Evolutionary conservation across 2,329 filamentous ascomycete species (phyloP), one percentile per base, ranked within the genome.

Genomic region (Phyllosticta ampelicida): DNA sequence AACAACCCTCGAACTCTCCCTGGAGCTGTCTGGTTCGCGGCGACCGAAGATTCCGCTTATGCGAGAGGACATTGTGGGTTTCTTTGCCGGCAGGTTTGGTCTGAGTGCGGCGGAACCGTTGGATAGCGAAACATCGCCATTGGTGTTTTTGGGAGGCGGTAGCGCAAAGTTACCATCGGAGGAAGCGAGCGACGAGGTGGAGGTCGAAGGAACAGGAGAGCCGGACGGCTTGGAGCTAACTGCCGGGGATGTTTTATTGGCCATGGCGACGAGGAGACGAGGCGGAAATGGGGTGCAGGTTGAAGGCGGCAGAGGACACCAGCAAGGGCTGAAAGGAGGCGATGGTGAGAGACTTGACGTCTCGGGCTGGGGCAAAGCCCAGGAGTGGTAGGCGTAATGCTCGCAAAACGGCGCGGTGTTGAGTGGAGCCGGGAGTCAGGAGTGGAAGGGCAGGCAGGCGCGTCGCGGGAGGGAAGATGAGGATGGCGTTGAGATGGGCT

Each of bases 21-120:
- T 66, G 23, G 59, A 58, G 58, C 64, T 64, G 49, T 70, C 70
- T 18, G 54, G 28, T 36, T 66, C 66, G 30, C 62, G 62, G 48
- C 64, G 61, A 21, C 60, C 61, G 60, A 74, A 70, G 65, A 74
- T 73, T 65, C 70, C 71, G 60, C 70, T 73, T 59, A 74, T 68
- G 60, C 72, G 70, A 64, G 72, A 73, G 59, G 71, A 67, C 71
- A 74, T 74, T 56, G 70, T 74, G 26, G 72, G 72, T 63, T 74
- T 74, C 54, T 62, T 62, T 51, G 50, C 29, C 10, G 58, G 59
- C 10, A 59, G 49, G 61, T 68, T 70, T 36, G 68, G 66, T 62
- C 68, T 71, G 48, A 68, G 61, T 48, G 64, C 60, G 13, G 67
- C 67, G 63, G 72, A 68, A 56, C 67, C 68, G 61, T 68, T 68